A percentile compares a stretch with the other conserved stretches of the same genome.
These are phyloP conservation scores for Globisporangium yorkense DNA, from an alignment of 352 stramenopile species.

Conservation along the genomic window DNA sequence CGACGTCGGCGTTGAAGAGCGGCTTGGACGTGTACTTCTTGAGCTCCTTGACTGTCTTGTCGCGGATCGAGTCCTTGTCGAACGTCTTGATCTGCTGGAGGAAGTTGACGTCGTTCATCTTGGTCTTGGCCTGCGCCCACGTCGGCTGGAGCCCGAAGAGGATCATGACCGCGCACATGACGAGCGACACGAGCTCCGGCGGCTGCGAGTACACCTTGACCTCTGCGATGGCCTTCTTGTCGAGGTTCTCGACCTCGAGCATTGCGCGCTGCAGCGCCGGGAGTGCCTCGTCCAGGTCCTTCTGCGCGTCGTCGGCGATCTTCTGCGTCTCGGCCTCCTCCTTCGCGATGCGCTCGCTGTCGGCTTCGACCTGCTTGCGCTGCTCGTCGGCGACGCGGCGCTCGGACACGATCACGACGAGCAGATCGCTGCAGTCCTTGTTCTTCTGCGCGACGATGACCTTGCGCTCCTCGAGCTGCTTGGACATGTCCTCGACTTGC, in stretches of 20 bases:
- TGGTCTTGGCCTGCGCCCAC: conserved; percentile 91
- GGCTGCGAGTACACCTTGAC: conserved; percentile 95
- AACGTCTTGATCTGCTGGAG: conserved; percentile 93
- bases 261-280: conserved; percentile 92
- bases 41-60: conserved; percentile 91
- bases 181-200: conserved; percentile 88
- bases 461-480: conserved; percentile 85
- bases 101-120: conserved; percentile 93
- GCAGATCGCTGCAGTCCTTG: conserved; percentile 93
- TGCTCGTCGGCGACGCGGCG: conserved; percentile 92
- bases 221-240: conserved; percentile 94
- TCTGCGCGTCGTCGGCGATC: conserved; percentile 93
- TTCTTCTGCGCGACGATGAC: conserved; percentile 88
- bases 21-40: conserved; percentile 92
- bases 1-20: conserved; percentile 83
- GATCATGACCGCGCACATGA: conserved; percentile 95
- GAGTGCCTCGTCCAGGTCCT: conserved; percentile 92
- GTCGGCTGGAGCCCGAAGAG: conserved; percentile 92
- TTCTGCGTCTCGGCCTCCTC: conserved; percentile 92
- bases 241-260: conserved; percentile 92
- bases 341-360: conserved; percentile 88
- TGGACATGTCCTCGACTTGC: conserved; percentile 85
- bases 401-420: conserved; percentile 93
- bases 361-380: conserved; percentile 91
- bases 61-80: conserved; percentile 94